Percentiles rank a stretch among this genome's conserved stretches.
Evolutionary conservation across 2,329 filamentous ascomycete genomes (phyloP).

Genomic region (Drechslera avenae): DNA sequence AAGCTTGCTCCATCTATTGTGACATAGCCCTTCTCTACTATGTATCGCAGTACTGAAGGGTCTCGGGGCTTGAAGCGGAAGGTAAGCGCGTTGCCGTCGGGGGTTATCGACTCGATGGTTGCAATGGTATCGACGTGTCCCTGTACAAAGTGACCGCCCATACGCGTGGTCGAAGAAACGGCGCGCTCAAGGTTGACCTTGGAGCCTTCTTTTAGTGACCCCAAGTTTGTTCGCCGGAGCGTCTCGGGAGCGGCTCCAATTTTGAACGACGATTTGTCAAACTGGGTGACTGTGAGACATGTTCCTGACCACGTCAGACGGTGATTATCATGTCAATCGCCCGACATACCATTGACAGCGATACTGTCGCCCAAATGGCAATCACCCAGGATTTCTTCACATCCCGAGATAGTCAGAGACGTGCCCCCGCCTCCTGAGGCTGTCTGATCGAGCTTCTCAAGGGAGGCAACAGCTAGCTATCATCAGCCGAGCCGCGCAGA

Average conservation of each 20-base stretch:
- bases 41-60: constrained; percentile 74
- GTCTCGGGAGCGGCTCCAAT: constrained; percentile 96
- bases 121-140: constrained; percentile 94
- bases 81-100: constrained; percentile 88
- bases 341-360: constrained; percentile 76
- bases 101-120: constrained; percentile 70
- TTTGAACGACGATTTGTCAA: constrained; percentile 71
- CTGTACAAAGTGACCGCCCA: constrained; percentile 98
- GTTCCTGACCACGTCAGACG: constrained; percentile 58
- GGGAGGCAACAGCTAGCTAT: constrained; percentile 74
- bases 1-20: constrained; percentile 93
- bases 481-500: constrained; percentile 34
- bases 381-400: constrained; percentile 78
- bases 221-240: constrained; percentile 93
- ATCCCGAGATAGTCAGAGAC: constrained; percentile 81
- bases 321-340: not conserved
- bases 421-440: constrained; percentile 76
- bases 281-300: constrained; percentile 88
- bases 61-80: constrained; percentile 79
- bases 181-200: constrained; percentile 92
- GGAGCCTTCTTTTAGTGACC: constrained; percentile 67
- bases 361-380: constrained; percentile 91
- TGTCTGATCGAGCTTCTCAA: constrained; percentile 79
- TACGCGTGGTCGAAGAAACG: constrained; percentile 86
- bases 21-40: constrained; percentile 96